Evolutionary conservation across 2,329 filamentous ascomycete species (phyloP).

Genomic region (Xylaria sp.): DNA sequence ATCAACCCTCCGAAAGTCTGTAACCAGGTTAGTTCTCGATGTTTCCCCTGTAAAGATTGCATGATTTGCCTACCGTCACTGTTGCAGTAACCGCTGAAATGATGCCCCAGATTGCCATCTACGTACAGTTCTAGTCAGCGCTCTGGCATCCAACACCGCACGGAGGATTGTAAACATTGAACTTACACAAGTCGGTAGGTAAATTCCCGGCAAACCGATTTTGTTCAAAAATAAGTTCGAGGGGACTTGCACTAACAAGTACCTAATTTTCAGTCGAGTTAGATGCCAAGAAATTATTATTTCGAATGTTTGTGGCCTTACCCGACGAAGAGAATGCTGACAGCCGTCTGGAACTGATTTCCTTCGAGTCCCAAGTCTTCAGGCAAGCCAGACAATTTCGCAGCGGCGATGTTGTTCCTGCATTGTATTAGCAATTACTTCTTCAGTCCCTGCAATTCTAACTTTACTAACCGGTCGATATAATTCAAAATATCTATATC

Average conservation of each 20-base stretch:
- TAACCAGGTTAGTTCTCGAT: slow-evolving; percentile 11
- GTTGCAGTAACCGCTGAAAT: slow-evolving; percentile 57
- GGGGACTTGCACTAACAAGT: slow-evolving; percentile 62
- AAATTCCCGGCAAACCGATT: slow-evolving; percentile 59
- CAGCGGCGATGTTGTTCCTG: slow-evolving; percentile 67
- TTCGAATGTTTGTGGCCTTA: slow-evolving; percentile 41
- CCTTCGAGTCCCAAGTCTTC: slow-evolving; percentile 49
- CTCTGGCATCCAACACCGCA: not conserved
- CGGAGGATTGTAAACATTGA: not conserved
- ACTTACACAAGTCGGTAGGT: slow-evolving; percentile 58
- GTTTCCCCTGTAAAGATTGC: not conserved
- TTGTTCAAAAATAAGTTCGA: slow-evolving; percentile 63
- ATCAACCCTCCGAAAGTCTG: slow-evolving; percentile 52
- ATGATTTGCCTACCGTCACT: slow-evolving; percentile 42
- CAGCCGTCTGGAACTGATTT: slow-evolving; percentile 56
- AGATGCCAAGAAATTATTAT: not conserved
- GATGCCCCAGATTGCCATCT: slow-evolving; percentile 62
- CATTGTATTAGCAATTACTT: slow-evolving; percentile 24
- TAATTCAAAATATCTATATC: slow-evolving; percentile 45
- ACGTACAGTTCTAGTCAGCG: slow-evolving; percentile 28
- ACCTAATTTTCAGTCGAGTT: slow-evolving; percentile 46
- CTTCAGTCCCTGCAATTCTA: not conserved
- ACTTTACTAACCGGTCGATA: slow-evolving; percentile 43
- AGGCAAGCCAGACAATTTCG: slow-evolving; percentile 60
- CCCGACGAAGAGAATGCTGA: slow-evolving; percentile 63